Percentiles rank a stretch among this genome's conserved stretches.
These are phyloP conservation scores for Onygenales sp. DNA, from an alignment of 2,329 filamentous ascomycete species.

Conservation along the genomic window DNA sequence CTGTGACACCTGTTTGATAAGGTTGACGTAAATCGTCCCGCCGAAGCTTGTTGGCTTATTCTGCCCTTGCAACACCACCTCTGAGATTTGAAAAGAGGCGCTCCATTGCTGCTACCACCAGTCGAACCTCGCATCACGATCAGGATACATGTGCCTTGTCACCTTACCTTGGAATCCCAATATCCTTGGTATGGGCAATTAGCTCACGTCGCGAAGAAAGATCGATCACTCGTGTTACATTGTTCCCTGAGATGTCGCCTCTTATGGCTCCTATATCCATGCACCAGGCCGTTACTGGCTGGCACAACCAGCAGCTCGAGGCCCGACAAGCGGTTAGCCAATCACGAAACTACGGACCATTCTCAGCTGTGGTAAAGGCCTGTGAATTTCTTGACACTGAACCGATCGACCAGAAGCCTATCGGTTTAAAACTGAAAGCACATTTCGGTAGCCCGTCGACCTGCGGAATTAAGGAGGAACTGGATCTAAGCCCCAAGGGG, in stretches of 20 bases:
- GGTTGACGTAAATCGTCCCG: neutral
- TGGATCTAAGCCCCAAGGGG: neutral
- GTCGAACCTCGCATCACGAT: neutral
- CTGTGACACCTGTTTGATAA: neutral
- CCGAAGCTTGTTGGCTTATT: neutral
- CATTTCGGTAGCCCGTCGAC: neutral
- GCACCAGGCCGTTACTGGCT: slow-evolving; percentile 1
- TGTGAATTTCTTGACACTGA: neutral
- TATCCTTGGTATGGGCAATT: neutral
- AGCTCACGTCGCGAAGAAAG: neutral
- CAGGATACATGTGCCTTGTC: neutral
- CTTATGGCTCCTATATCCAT: slow-evolving; percentile 5
- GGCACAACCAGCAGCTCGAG: slow-evolving; percentile 5
- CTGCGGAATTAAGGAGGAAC: neutral
- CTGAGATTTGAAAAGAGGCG: neutral
- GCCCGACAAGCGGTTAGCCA: neutral
- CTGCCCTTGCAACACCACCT: neutral
- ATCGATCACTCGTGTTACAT: neutral
- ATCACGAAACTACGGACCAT: neutral
- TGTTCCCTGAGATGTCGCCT: neutral
- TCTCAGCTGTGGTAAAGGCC: neutral
- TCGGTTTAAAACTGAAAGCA: neutral
- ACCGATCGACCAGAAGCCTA: neutral
- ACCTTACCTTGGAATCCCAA: no score
- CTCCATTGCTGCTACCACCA: neutral